Evolutionary conservation across 129 eudicot species (phyloP).

Genomic region (Saussurea involucrata): DNA sequence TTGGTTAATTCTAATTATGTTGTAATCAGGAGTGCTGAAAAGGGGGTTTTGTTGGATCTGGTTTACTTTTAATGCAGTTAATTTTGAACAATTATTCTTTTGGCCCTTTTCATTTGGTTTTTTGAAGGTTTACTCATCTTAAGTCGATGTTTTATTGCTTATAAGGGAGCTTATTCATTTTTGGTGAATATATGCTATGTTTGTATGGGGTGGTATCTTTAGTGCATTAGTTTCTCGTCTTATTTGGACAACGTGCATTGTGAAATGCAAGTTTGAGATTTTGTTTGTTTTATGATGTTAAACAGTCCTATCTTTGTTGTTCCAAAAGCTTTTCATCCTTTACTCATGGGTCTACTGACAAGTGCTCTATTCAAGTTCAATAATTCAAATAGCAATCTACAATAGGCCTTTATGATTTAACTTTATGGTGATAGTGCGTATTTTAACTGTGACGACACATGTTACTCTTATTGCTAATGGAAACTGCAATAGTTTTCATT

Average conservation of each 20-base stretch:
- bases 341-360: not conserved
- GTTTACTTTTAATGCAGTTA: not conserved
- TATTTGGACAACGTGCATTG: not conserved
- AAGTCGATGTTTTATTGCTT: slow-evolving; percentile 1
- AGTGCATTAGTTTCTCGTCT: not conserved
- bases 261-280: slow-evolving; percentile 14
- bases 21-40: not conserved
- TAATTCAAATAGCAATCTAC: not conserved
- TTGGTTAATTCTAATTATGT: slow-evolving; percentile 2
- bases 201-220: not conserved
- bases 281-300: slow-evolving; percentile 5
- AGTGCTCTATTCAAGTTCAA: not conserved
- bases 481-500: not conserved
- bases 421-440: no score
- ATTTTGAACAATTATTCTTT: not conserved
- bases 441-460: no score
- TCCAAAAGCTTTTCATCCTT: not conserved
- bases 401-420: not conserved
- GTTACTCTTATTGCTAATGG: not conserved
- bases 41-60: slow-evolving; percentile 24
- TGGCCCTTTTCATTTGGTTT: not conserved
- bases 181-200: not conserved
- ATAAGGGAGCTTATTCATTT: not conserved
- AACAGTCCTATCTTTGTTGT: not conserved
- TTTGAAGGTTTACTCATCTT: slow-evolving; percentile 13